These are phyloP conservation scores for Globisporangium cederbergense DNA, from an alignment of 352 stramenopile species.

Conservation along the genomic window DNA sequence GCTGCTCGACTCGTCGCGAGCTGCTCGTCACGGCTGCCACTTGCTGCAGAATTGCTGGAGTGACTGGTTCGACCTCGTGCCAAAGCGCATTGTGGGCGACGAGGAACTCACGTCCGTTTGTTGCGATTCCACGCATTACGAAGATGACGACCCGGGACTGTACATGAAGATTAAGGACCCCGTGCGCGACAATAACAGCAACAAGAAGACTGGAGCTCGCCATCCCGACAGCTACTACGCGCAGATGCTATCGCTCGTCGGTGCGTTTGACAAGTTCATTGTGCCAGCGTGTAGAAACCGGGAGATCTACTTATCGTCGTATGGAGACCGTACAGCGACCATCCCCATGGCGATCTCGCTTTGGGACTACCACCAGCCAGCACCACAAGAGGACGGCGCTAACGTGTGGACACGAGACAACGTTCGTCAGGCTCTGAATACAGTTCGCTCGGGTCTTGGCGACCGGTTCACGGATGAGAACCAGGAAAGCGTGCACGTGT, in stretches of 20 bases:
- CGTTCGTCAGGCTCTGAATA: not conserved
- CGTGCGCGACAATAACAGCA: conserved; percentile 1
- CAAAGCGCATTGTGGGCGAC: conserved; percentile 3
- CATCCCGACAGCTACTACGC: not conserved
- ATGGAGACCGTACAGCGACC: not conserved
- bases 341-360: conserved; percentile 10
- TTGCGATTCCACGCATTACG: not conserved
- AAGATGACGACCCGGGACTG: not conserved
- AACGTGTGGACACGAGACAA: not conserved
- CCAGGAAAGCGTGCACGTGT: conserved; percentile 1
- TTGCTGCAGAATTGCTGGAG: conserved; percentile 5
- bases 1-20: not conserved
- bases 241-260: conserved; percentile 1
- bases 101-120: not conserved
- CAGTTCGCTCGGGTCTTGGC: not conserved
- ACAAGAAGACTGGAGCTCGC: not conserved
- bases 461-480: not conserved
- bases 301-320: conserved; percentile 3
- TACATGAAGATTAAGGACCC: conserved; percentile 4
- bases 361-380: conserved; percentile 2
- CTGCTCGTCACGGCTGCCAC: not conserved
- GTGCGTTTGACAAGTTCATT: conserved; percentile 6
- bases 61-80: conserved; percentile 8
- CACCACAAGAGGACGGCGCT: not conserved
- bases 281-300: not conserved